Evolutionary conservation across 208 protist species (phyloP).

Genomic region (Acanthamoeba culbertsoni): DNA sequence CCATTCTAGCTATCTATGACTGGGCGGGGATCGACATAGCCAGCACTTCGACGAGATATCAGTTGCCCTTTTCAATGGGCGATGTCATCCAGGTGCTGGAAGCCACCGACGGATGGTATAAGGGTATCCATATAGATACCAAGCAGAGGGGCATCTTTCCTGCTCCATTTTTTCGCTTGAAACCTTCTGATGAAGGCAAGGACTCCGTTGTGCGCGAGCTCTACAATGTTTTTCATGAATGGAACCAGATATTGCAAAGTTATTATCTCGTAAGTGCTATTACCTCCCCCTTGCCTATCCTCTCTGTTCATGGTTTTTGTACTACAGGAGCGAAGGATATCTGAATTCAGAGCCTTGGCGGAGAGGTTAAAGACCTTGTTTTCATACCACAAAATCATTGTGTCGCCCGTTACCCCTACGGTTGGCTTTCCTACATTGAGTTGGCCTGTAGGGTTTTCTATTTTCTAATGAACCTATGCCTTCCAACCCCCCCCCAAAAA

Average conservation of each 20-base stretch:
- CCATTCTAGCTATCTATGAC: background rate
- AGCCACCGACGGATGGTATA: conserved; percentile 12
- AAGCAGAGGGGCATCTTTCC: background rate
- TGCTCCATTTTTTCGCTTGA: background rate
- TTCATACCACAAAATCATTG: conserved; percentile 62
- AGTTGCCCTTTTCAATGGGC: background rate
- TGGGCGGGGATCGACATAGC: background rate
- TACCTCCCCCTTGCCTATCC: background rate
- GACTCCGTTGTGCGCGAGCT: conserved; percentile 31
- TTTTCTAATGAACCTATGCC: background rate
- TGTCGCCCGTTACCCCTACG: background rate
- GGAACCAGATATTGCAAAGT: background rate
- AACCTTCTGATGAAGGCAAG: background rate
- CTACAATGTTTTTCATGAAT: background rate
- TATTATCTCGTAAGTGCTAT: background rate
- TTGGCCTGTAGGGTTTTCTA: background rate
- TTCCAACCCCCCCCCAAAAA: background rate
- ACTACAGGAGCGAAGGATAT: background rate
- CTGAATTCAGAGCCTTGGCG: conserved; percentile 59
- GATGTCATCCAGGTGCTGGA: conserved; percentile 8
- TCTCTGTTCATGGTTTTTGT: background rate
- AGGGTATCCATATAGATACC: background rate
- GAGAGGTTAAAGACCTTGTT: conserved; percentile 61
- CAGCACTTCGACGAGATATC: background rate
- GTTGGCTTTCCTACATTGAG: background rate